Evolutionary conservation across 2,329 filamentous ascomycete genomes (phyloP).

Genomic region (Pleomassaria siparia): DNA sequence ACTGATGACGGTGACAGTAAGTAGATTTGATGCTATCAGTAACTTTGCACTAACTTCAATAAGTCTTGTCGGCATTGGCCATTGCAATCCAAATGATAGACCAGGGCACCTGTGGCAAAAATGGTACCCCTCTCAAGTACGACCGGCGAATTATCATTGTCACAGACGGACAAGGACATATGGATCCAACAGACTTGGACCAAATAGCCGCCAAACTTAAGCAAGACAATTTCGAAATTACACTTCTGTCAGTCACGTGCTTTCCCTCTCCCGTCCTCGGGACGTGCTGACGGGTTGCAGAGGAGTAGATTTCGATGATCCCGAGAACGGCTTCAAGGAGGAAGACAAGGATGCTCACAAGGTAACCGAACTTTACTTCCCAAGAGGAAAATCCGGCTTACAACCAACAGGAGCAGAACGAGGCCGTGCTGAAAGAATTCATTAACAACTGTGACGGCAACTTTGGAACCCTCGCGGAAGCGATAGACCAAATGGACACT

Average conservation of each 20-base stretch:
- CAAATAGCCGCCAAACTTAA: conserved; percentile 75
- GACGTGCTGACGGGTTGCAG: conserved; percentile 48
- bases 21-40: conserved; percentile 8
- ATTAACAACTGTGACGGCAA: conserved; percentile 67
- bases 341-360: conserved; percentile 77
- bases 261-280: neutral
- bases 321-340: conserved; percentile 88
- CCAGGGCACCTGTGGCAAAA: conserved; percentile 75
- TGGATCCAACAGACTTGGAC: conserved; percentile 71
- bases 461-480: conserved; percentile 84
- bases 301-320: conserved; percentile 91
- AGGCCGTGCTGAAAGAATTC: conserved; percentile 65
- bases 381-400: conserved; percentile 13
- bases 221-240: conserved; percentile 71
- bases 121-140: conserved; percentile 39
- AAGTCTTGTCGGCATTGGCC: conserved; percentile 78
- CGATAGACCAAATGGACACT: conserved; percentile 74
- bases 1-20: conserved; percentile 73
- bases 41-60: conserved; percentile 7
- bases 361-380: conserved; percentile 44
- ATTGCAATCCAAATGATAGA: conserved; percentile 89
- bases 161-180: conserved; percentile 74
- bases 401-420: conserved; percentile 64
- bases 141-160: conserved; percentile 68
- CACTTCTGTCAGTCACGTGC: conserved; percentile 65